These are phyloP conservation scores for Zancudomyces culisetae DNA, from an alignment of 371 early-diverging fungal species.

Conservation along the genomic window DNA sequence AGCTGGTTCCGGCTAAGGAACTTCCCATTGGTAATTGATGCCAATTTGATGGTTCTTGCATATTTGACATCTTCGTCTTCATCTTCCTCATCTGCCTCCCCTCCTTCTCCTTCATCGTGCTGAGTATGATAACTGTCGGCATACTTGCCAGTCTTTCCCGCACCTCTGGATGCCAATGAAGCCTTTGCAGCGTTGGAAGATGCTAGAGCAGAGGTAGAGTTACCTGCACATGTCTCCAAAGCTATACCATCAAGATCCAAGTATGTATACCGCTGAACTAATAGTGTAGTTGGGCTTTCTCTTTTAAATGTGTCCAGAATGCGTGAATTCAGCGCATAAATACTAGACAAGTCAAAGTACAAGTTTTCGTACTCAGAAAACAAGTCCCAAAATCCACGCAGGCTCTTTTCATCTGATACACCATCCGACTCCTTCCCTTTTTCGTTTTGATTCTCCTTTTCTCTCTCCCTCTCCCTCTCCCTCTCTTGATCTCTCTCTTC, in stretches of 20 bases:
- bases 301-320: slow-evolving; percentile 44
- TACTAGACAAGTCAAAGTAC: slow-evolving; percentile 61
- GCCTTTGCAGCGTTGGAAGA: background rate
- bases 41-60: background rate
- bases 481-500: slow-evolving; percentile 25
- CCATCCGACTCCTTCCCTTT: slow-evolving; percentile 9
- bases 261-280: background rate
- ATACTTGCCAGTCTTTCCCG: background rate
- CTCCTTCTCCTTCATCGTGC: too few species aligned
- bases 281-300: slow-evolving; percentile 3
- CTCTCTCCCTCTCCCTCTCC: slow-evolving; percentile 61
- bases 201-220: background rate
- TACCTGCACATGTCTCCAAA: background rate
- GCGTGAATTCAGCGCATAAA: slow-evolving; percentile 58
- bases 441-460: slow-evolving; percentile 60
- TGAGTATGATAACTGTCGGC: too few species aligned
- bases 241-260: background rate
- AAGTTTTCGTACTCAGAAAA: slow-evolving; percentile 68
- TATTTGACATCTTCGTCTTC: background rate
- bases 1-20: background rate
- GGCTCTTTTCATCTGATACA: too few species aligned
- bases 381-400: slow-evolving; percentile 64
- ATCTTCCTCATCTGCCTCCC: background rate
- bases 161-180: background rate
- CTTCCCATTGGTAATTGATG: background rate